These are phyloP conservation scores for Arthroderma uncinatum DNA, from an alignment of 2,329 filamentous ascomycete species.

Conservation along the genomic window DNA sequence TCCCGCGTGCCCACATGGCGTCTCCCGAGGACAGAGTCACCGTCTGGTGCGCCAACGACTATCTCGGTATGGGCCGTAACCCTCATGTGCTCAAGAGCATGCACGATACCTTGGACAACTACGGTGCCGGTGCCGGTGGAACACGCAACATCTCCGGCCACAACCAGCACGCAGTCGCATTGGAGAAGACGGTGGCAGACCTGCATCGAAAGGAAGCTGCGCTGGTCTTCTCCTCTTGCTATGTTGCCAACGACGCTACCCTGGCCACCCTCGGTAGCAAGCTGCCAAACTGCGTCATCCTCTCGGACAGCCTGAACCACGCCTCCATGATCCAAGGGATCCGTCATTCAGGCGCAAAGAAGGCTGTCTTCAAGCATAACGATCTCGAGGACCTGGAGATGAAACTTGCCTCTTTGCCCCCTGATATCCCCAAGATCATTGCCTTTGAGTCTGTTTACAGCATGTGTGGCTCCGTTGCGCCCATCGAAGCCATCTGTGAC, in stretches of 20 bases:
- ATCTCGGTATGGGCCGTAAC: slow-evolving; percentile 95
- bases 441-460: slow-evolving; percentile 98
- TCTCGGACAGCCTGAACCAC: slow-evolving; percentile 96
- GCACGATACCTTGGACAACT: slow-evolving; percentile 89
- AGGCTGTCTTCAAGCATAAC: slow-evolving; percentile 98
- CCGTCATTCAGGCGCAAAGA: slow-evolving; percentile 89
- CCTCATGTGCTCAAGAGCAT: slow-evolving; percentile 74
- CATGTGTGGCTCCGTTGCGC: slow-evolving; percentile 96
- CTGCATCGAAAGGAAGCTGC: slow-evolving; percentile 86
- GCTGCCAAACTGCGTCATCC: slow-evolving; percentile 87
- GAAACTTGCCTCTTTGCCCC: slow-evolving; percentile 78
- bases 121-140: slow-evolving; percentile 87
- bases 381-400: slow-evolving; percentile 85
- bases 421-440: slow-evolving; percentile 88
- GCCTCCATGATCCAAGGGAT: slow-evolving; percentile 99
- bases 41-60: slow-evolving; percentile 99
- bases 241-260: slow-evolving; percentile 95
- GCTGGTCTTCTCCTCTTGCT: slow-evolving; percentile 93
- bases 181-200: slow-evolving; percentile 73
- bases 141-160: slow-evolving; percentile 97
- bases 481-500: slow-evolving; percentile 92
- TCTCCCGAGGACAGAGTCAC: slow-evolving; percentile 75
- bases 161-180: slow-evolving; percentile 79
- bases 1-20: slow-evolving; percentile 86
- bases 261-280: slow-evolving; percentile 94